A percentile compares a stretch with the other conserved stretches of the same genome.
These are phyloP conservation scores for Posidonia oceanica DNA, from an alignment of 116 monocot genomes.

Conservation along the genomic window DNA sequence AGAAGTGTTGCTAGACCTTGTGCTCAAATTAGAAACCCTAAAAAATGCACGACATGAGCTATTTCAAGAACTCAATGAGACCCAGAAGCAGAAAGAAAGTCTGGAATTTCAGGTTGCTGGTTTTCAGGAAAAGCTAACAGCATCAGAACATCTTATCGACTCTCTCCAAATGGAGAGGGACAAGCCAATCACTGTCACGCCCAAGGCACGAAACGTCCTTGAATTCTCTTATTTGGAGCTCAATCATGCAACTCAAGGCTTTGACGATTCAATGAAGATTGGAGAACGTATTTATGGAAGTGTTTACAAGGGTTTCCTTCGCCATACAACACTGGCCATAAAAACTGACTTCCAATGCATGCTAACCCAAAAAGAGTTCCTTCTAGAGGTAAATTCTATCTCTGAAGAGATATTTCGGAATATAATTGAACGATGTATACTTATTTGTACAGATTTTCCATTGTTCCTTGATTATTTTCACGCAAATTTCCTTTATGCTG, in stretches of 20 bases:
- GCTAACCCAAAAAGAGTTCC: constrained; percentile 23
- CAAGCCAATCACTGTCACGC: not conserved
- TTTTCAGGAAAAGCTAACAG: constrained; percentile 3
- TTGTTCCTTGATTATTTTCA: too few species aligned
- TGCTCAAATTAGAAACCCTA: constrained; percentile 2
- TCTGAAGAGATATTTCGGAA: not conserved
- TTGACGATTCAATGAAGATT: constrained; percentile 24
- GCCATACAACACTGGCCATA: constrained; percentile 35
- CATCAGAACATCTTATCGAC: not conserved
- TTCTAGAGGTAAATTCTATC: constrained; percentile 34
- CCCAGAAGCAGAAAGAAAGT: not conserved
- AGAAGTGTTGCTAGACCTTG: not conserved
- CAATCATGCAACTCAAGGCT: constrained; percentile 32
- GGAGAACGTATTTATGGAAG: constrained; percentile 31
- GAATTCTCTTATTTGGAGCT: constrained; percentile 32
- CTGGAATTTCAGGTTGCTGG: constrained; percentile 2
- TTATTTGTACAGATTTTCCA: too few species aligned
- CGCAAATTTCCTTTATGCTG: too few species aligned
- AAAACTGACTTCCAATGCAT: constrained; percentile 21
- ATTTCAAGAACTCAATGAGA: not conserved
- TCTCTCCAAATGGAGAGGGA: constrained; percentile 1
- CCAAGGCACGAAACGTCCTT: constrained; percentile 6
- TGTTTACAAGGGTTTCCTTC: constrained; percentile 49
- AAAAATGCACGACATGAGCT: not conserved
- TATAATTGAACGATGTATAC: not conserved